Percentiles rank a stretch among this genome's conserved stretches.
Conservation (phyloP, 2,329 filamentous ascomycete genomes). For the Xylaria hypoxylon region DNA sequence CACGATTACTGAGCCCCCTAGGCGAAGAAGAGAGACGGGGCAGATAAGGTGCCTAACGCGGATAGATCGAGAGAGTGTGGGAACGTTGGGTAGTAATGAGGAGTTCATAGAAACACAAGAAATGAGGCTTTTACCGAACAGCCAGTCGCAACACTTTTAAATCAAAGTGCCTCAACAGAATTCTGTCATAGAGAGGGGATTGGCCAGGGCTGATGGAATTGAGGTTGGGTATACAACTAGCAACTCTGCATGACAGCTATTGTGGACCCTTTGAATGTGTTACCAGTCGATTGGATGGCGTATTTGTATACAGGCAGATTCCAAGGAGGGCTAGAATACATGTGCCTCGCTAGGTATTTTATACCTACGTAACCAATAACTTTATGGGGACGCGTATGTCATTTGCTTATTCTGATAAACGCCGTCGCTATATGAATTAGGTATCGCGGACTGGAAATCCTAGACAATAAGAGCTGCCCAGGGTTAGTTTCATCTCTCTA, state of each 20-base stretch:
- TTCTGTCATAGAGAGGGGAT: background rate
- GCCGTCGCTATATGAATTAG: conserved; percentile 41
- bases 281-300: background rate
- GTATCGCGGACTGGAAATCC: background rate
- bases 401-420: conserved; percentile 31
- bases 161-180: background rate
- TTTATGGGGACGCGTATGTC: background rate
- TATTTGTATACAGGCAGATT: background rate
- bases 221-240: background rate
- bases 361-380: conserved; percentile 6
- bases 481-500: conserved; percentile 22
- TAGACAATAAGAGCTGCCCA: conserved; percentile 21
- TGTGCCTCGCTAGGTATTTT: background rate
- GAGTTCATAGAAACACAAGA: background rate
- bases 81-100: conserved; percentile 4
- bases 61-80: background rate
- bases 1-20: background rate
- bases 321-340: conserved; percentile 5
- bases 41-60: background rate
- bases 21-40: background rate
- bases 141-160: conserved; percentile 3
- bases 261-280: conserved; percentile 10
- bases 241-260: background rate
- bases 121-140: conserved; percentile 1
- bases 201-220: background rate